These are phyloP conservation scores for Zoysia pacifica DNA, from an alignment of 176 grass and related monocot species.

Conservation along the genomic window DNA sequence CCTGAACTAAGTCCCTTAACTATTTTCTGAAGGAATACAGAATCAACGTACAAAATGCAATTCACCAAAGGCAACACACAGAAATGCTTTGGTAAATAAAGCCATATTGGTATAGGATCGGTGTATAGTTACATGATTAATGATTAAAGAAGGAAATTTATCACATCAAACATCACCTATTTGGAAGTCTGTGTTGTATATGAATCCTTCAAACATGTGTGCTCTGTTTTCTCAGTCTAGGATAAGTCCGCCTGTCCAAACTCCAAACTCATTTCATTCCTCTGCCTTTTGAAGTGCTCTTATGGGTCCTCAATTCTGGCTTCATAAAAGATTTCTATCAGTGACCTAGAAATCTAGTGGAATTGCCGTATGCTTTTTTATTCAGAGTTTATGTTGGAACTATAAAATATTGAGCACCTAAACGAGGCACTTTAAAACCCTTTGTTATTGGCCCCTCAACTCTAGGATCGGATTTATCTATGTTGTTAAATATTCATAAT, in stretches of 20 bases:
- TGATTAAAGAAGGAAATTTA: background rate
- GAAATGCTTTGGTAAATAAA: background rate
- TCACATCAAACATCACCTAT: background rate
- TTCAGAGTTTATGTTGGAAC: constrained; percentile 3
- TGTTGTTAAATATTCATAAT: constrained; percentile 6
- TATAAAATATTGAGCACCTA: background rate
- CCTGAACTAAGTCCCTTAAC: background rate
- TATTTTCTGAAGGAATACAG: background rate
- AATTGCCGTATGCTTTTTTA: background rate
- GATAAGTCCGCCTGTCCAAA: constrained; percentile 1
- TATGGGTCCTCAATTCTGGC: background rate
- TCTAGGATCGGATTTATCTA: background rate
- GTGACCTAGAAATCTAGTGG: background rate
- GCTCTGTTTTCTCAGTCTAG: background rate
- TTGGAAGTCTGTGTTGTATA: background rate
- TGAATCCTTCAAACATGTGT: constrained; percentile 8
- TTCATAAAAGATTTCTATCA: background rate
- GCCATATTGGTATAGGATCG: background rate
- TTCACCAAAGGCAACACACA: background rate
- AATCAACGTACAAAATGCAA: background rate
- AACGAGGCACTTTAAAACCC: background rate
- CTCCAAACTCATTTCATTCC: background rate
- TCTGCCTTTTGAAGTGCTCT: constrained; percentile 5
- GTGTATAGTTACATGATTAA: background rate
- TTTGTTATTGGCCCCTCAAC: background rate